Percentiles rank a stretch among this genome's conserved stretches.
Evolutionary conservation across 139 green algal species (phyloP).

Genomic region (Desmodesmus armatus): DNA sequence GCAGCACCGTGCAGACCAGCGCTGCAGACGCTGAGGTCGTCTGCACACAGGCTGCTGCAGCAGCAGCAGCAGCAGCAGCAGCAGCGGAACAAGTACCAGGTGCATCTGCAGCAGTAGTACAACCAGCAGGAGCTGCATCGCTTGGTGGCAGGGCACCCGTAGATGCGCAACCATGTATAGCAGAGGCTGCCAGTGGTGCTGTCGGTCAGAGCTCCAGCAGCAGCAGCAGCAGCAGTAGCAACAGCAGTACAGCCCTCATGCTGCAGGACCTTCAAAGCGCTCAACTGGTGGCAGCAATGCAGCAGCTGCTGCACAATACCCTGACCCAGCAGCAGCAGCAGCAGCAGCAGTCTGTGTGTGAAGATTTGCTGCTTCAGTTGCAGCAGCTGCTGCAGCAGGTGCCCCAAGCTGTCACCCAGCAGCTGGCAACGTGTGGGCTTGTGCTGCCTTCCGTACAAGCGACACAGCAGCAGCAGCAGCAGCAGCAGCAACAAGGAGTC

Average conservation of each 20-base stretch:
- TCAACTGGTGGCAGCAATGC: not conserved
- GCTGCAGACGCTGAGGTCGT: not conserved
- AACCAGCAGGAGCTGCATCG: not conserved
- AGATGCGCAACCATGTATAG: not conserved
- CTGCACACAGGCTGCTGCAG: not conserved
- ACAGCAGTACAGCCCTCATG: not conserved
- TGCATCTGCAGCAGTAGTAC: not conserved
- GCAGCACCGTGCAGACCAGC: not conserved
- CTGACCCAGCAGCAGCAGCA: not conserved
- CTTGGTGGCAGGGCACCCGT: not conserved
- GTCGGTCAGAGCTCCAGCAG: not conserved
- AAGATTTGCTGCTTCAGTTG: not conserved
- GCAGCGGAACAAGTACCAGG: not conserved
- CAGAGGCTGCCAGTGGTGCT: not conserved
- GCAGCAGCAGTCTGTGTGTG: constrained; percentile 5
- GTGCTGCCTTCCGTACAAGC: too few relatives aligned
- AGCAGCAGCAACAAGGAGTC: not conserved
- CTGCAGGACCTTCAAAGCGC: not conserved
- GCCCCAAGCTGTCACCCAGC: not conserved
- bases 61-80: not conserved
- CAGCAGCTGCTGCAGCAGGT: not conserved
- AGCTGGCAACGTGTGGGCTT: not conserved
- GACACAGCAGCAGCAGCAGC: not conserved
- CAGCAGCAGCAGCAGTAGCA: not conserved
- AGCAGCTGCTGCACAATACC: not conserved